Evolutionary conservation across 192 early-diverging fungal genomes (phyloP).

Genomic region (Backusella mclennaniae): DNA sequence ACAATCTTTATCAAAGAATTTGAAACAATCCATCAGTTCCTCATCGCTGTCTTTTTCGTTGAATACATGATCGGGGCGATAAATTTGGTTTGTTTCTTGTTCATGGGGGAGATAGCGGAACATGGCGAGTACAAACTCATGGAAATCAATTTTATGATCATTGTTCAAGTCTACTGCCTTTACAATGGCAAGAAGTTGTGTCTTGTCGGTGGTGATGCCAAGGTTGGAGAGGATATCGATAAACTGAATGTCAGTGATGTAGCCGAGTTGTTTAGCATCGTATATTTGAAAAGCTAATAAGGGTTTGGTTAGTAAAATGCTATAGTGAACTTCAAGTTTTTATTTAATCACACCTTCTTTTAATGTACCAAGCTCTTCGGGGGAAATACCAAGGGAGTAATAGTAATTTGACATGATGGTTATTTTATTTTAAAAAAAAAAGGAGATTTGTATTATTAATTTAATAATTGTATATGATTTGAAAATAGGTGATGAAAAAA

Average conservation of each 20-base stretch:
- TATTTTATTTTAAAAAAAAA: background rate
- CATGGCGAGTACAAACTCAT: conserved; percentile 25
- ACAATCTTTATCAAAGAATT: conserved; percentile 27
- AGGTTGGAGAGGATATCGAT: conserved; percentile 10
- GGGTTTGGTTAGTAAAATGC: conserved; percentile 1
- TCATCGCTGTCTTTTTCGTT: conserved; percentile 12
- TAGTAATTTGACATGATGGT: conserved; percentile 1
- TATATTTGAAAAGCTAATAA: conserved; percentile 27
- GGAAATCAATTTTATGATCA: conserved; percentile 25
- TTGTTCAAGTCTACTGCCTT: conserved; percentile 18
- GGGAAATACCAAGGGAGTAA: conserved; percentile 10
- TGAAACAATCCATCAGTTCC: conserved; percentile 21
- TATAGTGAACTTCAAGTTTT: background rate
- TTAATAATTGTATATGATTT: background rate
- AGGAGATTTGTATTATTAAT: background rate
- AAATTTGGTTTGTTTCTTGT: background rate
- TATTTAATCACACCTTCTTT: conserved; percentile 19
- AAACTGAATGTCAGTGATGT: conserved; percentile 13
- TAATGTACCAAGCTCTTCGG: conserved; percentile 13
- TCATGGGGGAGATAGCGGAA: conserved; percentile 4
- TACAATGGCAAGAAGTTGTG: conserved; percentile 3
- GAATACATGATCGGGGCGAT: background rate
- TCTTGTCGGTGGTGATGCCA: background rate
- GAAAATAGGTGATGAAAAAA: background rate
- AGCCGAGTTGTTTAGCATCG: conserved; percentile 10